Conservation (phyloP, 2,329 filamentous ascomycete species). For the Apiospora kogelbergensis region DNA sequence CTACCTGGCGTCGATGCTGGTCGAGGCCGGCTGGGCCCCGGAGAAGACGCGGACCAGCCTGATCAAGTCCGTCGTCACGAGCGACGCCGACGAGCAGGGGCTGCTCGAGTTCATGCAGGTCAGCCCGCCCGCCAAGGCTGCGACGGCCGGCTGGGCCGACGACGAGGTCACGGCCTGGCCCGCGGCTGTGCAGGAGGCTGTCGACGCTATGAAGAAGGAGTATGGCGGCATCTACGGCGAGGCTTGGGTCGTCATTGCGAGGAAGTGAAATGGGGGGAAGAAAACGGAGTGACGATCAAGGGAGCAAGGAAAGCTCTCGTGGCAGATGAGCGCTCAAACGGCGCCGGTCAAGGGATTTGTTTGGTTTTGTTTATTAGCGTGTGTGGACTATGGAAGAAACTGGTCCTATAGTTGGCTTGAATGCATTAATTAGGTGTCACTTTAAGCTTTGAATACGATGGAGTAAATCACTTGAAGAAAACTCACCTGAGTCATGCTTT, state of each 20-base stretch:
- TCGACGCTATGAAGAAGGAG: constrained; percentile 18
- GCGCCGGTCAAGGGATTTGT: neutral
- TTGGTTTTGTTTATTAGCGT: too few species aligned
- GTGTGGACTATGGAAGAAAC: too few species aligned
- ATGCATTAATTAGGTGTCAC: neutral
- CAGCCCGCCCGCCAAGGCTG: constrained; percentile 19
- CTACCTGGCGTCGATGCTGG: constrained; percentile 18
- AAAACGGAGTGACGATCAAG: neutral
- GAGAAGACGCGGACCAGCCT: neutral
- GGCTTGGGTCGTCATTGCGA: constrained; percentile 24
- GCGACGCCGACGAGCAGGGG: constrained; percentile 17
- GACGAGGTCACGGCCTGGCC: constrained; percentile 26
- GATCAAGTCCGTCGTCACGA: constrained; percentile 14
- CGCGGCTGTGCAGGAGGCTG: constrained; percentile 19
- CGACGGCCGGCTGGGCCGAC: constrained; percentile 21
- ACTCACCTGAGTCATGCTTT: neutral
- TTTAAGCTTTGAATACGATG: neutral
- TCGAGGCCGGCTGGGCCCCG: constrained; percentile 21
- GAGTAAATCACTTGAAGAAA: too few species aligned
- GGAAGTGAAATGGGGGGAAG: constrained; percentile 13
- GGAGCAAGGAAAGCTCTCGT: neutral
- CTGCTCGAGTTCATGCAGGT: constrained; percentile 24
- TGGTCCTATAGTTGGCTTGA: neutral
- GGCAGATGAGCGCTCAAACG: neutral
- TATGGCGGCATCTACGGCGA: constrained; percentile 25